Evolutionary conservation across 2,329 filamentous ascomycete genomes (phyloP).

Genomic region (Neofusicoccum laricinum): DNA sequence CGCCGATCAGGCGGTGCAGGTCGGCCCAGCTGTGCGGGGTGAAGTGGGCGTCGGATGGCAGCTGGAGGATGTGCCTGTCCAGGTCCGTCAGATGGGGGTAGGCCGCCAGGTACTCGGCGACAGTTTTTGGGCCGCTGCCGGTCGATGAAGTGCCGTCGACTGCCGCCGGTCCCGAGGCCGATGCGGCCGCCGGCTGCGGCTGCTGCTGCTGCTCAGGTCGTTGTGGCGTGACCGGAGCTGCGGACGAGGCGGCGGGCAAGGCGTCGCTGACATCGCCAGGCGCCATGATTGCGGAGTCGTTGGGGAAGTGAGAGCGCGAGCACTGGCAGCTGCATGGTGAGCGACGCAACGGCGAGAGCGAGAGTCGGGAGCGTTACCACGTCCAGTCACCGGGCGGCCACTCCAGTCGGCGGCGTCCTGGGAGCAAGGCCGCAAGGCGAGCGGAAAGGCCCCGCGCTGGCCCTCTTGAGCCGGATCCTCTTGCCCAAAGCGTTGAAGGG

Average conservation of each 20-base stretch:
- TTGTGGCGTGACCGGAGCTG: constrained; percentile 1
- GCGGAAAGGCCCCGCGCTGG: not conserved
- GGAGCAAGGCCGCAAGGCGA: too few relatives aligned
- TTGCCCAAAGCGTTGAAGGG: constrained; percentile 13
- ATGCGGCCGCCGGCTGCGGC: not conserved
- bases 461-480: not conserved
- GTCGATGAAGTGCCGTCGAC: not conserved
- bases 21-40: constrained; percentile 35
- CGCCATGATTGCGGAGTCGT: not conserved
- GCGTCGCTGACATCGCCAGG: not conserved
- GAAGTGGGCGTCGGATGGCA: constrained; percentile 21
- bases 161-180: not conserved
- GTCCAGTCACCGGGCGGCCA: not conserved
- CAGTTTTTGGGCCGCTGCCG: not conserved
- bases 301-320: not conserved
- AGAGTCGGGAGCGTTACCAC: not conserved
- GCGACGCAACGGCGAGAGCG: not conserved
- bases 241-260: not conserved
- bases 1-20: constrained; percentile 33
- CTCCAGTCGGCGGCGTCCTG: too few relatives aligned
- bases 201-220: not conserved
- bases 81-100: constrained; percentile 33
- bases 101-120: constrained; percentile 22
- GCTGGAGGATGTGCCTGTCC: constrained; percentile 29
- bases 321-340: not conserved